Percentiles rank a stretch among this genome's conserved stretches.
phyloP scores from a whole-genome alignment of 208 protist species.

The Leishmania martiniquensis region DNA sequence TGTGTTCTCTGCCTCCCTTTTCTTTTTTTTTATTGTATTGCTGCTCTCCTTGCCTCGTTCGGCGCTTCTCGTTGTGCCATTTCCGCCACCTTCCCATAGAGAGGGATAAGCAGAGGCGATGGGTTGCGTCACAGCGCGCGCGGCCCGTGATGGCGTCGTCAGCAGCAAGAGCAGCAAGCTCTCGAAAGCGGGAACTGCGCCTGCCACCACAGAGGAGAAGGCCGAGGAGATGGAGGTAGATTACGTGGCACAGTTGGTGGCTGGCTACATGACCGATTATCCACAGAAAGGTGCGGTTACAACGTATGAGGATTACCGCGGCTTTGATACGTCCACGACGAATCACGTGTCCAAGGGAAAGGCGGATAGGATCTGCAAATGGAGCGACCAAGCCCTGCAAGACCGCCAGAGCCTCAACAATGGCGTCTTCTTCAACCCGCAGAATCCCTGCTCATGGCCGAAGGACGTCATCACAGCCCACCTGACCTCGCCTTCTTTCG shows the following conservation, averaged over 20 bases:
- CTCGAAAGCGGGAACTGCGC: background rate
- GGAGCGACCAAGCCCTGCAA: slow-evolving; percentile 56
- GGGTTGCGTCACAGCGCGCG: slow-evolving; percentile 36
- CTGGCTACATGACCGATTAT: slow-evolving; percentile 41
- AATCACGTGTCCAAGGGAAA: slow-evolving; percentile 55
- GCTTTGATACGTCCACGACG: slow-evolving; percentile 44
- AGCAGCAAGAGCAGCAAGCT: background rate
- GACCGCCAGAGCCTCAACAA: slow-evolving; percentile 44
- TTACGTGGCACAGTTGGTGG: slow-evolving; percentile 16
- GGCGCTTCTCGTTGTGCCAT: too few relatives aligned
- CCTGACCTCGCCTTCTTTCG: slow-evolving; percentile 29
- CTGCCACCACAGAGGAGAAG: background rate
- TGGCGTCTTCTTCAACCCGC: slow-evolving; percentile 56
- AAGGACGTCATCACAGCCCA: slow-evolving; percentile 42
- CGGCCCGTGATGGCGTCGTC: background rate
- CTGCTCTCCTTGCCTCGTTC: too few relatives aligned
- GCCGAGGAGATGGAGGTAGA: slow-evolving; percentile 13
- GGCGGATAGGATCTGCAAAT: slow-evolving; percentile 65
- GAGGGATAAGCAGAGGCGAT: slow-evolving; percentile 19
- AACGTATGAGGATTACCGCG: slow-evolving; percentile 66
- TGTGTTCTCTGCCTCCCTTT: background rate
- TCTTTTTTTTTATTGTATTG: background rate
- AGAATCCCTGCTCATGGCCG: slow-evolving; percentile 53
- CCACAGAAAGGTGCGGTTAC: slow-evolving; percentile 35
- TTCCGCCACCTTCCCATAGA: background rate